A percentile compares a stretch with the other conserved stretches of the same genome.
Conservation (phyloP, 495 filamentous ascomycete genomes). For the Trichoderma gamsii region DNA sequence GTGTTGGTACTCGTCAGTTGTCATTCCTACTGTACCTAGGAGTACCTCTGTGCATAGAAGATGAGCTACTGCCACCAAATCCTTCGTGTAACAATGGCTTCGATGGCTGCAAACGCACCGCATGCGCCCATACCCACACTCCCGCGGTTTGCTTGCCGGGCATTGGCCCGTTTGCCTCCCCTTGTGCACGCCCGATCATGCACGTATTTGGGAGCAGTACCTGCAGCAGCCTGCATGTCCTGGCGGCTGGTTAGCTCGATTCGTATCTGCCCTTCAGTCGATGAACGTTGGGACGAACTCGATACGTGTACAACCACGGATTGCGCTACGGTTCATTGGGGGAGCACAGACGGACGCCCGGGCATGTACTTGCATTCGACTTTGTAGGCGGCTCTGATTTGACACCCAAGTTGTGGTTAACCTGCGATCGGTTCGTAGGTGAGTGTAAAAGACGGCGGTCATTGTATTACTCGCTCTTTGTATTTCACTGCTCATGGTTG, state of each 20-base stretch:
- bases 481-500: too few relatives aligned
- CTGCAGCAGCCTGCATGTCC: conserved; percentile 8
- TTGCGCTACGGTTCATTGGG: background rate
- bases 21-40: background rate
- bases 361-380: background rate
- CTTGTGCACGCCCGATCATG: conserved; percentile 10
- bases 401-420: too few relatives aligned
- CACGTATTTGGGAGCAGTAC: background rate
- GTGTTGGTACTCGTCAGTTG: background rate
- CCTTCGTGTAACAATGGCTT: background rate
- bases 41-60: background rate
- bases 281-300: background rate
- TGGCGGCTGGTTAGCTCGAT: background rate
- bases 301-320: background rate
- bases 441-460: too few relatives aligned
- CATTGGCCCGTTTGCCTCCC: background rate
- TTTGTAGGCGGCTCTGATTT: background rate
- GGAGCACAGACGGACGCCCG: background rate
- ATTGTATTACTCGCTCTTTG: too few relatives aligned
- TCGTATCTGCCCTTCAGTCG: background rate
- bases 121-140: background rate
- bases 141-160: background rate
- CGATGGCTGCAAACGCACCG: background rate
- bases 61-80: background rate
- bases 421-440: too few relatives aligned